Conservation (phyloP, 371 early-diverging fungal genomes). For the Saksenaea vasiformis region DNA sequence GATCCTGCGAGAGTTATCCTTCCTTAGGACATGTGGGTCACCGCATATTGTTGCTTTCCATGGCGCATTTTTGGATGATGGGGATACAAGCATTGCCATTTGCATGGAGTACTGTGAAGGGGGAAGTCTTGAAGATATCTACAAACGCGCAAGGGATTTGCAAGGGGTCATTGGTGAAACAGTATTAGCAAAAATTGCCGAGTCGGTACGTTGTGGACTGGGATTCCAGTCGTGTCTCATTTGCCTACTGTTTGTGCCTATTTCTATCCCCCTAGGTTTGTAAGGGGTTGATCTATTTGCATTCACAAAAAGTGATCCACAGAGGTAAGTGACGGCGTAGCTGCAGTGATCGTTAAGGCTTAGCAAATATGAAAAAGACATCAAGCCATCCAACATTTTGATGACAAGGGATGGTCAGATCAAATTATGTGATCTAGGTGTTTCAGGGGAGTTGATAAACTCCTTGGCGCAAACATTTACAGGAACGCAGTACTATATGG, state of each 20-base stretch:
- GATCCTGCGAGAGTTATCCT: constrained; percentile 87
- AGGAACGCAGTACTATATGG: constrained; percentile 96
- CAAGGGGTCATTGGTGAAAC: constrained; percentile 72
- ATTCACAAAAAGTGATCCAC: constrained; percentile 84
- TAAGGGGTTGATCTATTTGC: constrained; percentile 76
- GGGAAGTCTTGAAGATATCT: constrained; percentile 82
- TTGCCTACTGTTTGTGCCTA: neutral
- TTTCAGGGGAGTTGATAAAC: constrained; percentile 87
- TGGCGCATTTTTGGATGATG: constrained; percentile 90
- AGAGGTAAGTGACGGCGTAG: constrained; percentile 47
- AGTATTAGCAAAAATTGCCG: constrained; percentile 78
- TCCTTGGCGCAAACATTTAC: constrained; percentile 94
- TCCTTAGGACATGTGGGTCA: constrained; percentile 85
- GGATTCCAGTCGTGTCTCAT: neutral
- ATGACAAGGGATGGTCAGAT: constrained; percentile 83
- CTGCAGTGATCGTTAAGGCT: neutral
- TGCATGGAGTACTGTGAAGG: constrained; percentile 95
- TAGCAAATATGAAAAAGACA: constrained; percentile 46
- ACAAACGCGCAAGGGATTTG: constrained; percentile 66
- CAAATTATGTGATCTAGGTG: constrained; percentile 96
- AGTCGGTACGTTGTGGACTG: constrained; percentile 53
- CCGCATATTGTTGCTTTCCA: constrained; percentile 92
- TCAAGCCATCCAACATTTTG: constrained; percentile 92
- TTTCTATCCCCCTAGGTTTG: constrained; percentile 49
- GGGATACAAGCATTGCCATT: constrained; percentile 81